Percentiles rank a stretch among this genome's conserved stretches.
phyloP scores from a whole-genome alignment of 2,329 filamentous ascomycete genomes.

The Rutstroemia sp. region DNA sequence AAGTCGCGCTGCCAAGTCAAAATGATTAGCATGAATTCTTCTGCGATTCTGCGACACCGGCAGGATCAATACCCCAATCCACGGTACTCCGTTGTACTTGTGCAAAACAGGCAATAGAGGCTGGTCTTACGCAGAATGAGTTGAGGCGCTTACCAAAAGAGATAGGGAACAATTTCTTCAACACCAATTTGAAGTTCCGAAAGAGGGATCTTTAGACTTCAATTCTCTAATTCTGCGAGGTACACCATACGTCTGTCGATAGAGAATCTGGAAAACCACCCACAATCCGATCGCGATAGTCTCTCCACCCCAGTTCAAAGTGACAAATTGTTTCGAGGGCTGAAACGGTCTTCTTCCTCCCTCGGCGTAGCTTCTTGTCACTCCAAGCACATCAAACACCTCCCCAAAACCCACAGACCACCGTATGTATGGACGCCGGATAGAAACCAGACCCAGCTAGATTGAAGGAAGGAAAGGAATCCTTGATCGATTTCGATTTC shows the following conservation, averaged over 20 bases:
- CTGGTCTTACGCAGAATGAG: background rate
- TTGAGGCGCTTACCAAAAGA: background rate
- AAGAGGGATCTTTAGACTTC: background rate
- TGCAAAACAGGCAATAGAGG: background rate
- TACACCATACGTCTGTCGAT: background rate
- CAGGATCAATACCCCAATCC: background rate
- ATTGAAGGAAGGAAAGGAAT: background rate
- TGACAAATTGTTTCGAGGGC: background rate
- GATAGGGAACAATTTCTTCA: background rate
- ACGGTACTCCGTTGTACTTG: background rate
- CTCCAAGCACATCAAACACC: background rate
- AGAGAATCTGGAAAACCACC: conserved; percentile 1
- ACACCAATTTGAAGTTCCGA: background rate
- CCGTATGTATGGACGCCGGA: background rate
- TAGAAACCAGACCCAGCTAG: background rate
- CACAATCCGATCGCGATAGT: background rate
- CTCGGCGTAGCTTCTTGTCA: background rate
- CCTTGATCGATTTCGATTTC: background rate
- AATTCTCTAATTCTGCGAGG: background rate
- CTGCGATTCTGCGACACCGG: background rate
- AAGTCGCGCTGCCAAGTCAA: conserved; percentile 14
- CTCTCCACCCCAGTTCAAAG: background rate
- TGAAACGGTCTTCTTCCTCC: conserved; percentile 2
- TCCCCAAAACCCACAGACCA: background rate
- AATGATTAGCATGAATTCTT: conserved; percentile 18